Evolutionary conservation across 2,329 filamentous ascomycete species (phyloP).

Genomic region (Macrophomina phaseolina): DNA sequence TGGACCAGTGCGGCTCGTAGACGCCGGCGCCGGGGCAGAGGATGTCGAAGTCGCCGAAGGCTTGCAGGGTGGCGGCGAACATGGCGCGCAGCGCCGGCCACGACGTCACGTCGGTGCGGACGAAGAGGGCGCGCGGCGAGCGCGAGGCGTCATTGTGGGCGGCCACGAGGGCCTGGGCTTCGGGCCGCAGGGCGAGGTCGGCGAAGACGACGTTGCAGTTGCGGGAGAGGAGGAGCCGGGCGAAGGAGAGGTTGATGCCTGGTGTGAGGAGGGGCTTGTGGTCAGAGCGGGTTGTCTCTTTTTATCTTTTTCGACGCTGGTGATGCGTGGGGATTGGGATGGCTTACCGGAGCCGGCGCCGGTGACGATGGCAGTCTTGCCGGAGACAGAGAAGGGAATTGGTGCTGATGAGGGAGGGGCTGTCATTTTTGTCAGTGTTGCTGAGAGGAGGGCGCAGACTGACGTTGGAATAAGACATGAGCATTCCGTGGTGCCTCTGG

Average conservation of each 20-base stretch:
- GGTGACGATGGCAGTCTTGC: slow-evolving; percentile 49
- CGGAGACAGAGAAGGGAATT: slow-evolving; percentile 35
- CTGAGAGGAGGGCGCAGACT: background rate
- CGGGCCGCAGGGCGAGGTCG: slow-evolving; percentile 54
- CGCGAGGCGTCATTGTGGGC: slow-evolving; percentile 35
- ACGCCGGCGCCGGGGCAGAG: slow-evolving; percentile 57
- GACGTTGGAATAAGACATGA: background rate
- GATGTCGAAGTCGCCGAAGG: slow-evolving; percentile 50
- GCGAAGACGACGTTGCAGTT: slow-evolving; percentile 57
- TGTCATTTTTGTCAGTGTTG: slow-evolving; percentile 9
- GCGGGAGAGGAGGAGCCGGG: slow-evolving; percentile 49
- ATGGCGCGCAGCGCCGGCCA: slow-evolving; percentile 43
- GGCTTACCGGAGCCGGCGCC: slow-evolving; percentile 46
- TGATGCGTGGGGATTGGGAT: background rate
- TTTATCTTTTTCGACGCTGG: background rate
- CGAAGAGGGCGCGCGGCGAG: slow-evolving; percentile 48
- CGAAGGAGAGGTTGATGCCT: slow-evolving; percentile 57
- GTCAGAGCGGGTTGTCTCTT: background rate
- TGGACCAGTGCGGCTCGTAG: slow-evolving; percentile 54
- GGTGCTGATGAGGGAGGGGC: slow-evolving; percentile 9
- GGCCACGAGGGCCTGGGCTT: slow-evolving; percentile 50
- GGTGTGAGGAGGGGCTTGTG: background rate
- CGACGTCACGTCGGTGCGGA: slow-evolving; percentile 50
- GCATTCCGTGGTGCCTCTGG: background rate
- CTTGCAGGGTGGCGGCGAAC: slow-evolving; percentile 38